Conservation (phyloP, 352 stramenopile genomes). For the Elongisporangium anandrum region DNA sequence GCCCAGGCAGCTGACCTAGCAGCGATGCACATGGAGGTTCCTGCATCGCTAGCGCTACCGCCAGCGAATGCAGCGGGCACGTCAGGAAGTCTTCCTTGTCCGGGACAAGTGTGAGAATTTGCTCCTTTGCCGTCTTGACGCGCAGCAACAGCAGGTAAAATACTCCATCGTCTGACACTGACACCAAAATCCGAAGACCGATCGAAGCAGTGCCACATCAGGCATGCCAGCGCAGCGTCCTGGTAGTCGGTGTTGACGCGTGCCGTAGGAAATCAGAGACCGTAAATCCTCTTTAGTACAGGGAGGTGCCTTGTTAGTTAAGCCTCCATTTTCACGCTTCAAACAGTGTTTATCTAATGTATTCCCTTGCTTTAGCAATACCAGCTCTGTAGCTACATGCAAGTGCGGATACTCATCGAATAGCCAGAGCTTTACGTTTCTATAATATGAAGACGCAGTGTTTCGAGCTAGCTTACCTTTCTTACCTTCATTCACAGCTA, state of each 20-base stretch:
- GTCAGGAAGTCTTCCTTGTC: slow-evolving; percentile 2
- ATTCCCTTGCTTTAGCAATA: slow-evolving; percentile 8
- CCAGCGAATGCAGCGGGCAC: slow-evolving; percentile 1
- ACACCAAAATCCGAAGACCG: neutral
- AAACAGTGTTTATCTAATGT: slow-evolving; percentile 11
- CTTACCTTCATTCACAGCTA: slow-evolving; percentile 11
- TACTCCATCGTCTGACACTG: neutral
- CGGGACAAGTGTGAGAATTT: slow-evolving; percentile 4
- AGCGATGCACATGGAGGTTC: neutral
- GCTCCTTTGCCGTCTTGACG: slow-evolving; percentile 6
- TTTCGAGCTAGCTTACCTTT: slow-evolving; percentile 10
- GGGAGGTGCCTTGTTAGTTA: slow-evolving; percentile 11
- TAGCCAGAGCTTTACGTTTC: slow-evolving; percentile 6
- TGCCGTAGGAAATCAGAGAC: slow-evolving; percentile 3
- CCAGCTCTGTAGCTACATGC: slow-evolving; percentile 5
- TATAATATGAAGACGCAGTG: slow-evolving; percentile 6
- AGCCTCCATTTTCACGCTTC: slow-evolving; percentile 5
- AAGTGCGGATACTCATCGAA: slow-evolving; percentile 6
- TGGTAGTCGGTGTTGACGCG: slow-evolving; percentile 2
- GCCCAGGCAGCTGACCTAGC: neutral
- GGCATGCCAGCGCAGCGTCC: slow-evolving; percentile 1
- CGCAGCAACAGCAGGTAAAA: slow-evolving; percentile 2
- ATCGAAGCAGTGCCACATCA: slow-evolving; percentile 2
- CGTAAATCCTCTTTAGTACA: slow-evolving; percentile 10
- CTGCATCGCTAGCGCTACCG: slow-evolving; percentile 1